Base-by-base conservation (phyloP, 495 filamentous ascomycete species). In the Chaetomium cochliodes region DNA sequence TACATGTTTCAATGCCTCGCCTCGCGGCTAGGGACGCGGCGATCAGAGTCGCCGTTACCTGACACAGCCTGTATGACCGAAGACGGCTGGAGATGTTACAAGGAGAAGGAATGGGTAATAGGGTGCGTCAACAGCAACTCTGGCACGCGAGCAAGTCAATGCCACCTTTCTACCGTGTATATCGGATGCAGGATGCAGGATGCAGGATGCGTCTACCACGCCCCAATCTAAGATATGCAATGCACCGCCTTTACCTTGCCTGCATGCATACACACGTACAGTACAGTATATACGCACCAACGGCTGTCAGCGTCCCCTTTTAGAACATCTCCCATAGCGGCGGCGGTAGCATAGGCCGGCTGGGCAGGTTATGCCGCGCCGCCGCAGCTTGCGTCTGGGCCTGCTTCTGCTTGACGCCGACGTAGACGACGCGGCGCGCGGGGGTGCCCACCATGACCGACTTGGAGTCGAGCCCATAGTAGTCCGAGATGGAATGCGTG, bases 381-480 rank as follows among this genome's bases (percentile, higher is more conserved):
- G 54, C 52, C 15, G 58, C 51, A 5, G 20, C 0, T 50, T 58
- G 61, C 41, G 59, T 42, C 63, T 82, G 72, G 5, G 33, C 11
- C 41, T 16, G 41, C 64, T 77, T 84, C 64, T 82, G 73, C 66
- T 79, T 84, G 69, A 93, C 79, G 4, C 92, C 90, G n/a, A 98
- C 90, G 70, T 96, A 98, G 0, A 96, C 92, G 65, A 96, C 89
- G 58, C 92, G 85, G 37, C 89, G 85, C 46, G 86, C 85, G 18
- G 92, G 90, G 68, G 88, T 80, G 22, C 90, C 92, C 18, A 87
- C 82, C 0, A 90, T 90, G 70, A 93, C 84, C 2, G 88, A 92
- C 82, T 90, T 92, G 49, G 92, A 93, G 55, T 85, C 86, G 62
- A 98, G 81, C 37, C 92, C 93, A 74, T 98, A 98, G 75, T 98